Base-by-base conservation (phyloP, 1,284 basidiomycete species). In the Ustilago sp. region DNA sequence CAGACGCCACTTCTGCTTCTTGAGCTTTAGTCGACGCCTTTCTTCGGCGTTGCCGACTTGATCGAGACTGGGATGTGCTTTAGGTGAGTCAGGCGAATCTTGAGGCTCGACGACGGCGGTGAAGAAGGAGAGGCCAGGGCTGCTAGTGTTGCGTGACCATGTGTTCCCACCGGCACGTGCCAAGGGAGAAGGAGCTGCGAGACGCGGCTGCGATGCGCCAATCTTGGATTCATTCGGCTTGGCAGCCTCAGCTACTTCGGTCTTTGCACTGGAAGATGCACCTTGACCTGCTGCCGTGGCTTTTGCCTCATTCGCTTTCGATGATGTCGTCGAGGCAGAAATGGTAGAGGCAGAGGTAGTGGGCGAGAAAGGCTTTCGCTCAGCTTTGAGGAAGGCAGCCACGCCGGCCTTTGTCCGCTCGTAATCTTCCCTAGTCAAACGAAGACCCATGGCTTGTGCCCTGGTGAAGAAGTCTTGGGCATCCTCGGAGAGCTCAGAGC, bases 391-490 rank as follows among this genome's bases (percentile, higher is more conserved):
- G 56, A 86, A 84, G 17, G 84, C 84, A 8, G 81, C 68, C 4
- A 86, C 79, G 32, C 83, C 83, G 0, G 81, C 81, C 35, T 82
- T 78, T 6, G 81, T 83, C 34, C 83, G 69, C 51, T 85, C 84
- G 60, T 79, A 82, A 55, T 86, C 83, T 55, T 83, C 80, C 34
- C 84, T 74, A 3, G 81, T 81, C 32, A 85, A 73, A 11, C 74
- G 71, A 17, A 85, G 65, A 38, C 84, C 84, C 62, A 84, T 80
- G 0, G 83, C 83, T 39, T 83, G 82, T 9, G 83, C 83, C 28
- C 80, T 78, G 23, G 84, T 83, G 36, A 83, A 81, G 50, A 84
- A 77, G 51, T 84, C 83, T 53, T 81, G 75, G n/a, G 75, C 74
- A n/a, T 80, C 72, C 32, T 77, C 70, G 47, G 63, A 55, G 36